phyloP scores from a whole-genome alignment of 2,329 filamentous ascomycete genomes.

The Colletotrichum costaricense region DNA sequence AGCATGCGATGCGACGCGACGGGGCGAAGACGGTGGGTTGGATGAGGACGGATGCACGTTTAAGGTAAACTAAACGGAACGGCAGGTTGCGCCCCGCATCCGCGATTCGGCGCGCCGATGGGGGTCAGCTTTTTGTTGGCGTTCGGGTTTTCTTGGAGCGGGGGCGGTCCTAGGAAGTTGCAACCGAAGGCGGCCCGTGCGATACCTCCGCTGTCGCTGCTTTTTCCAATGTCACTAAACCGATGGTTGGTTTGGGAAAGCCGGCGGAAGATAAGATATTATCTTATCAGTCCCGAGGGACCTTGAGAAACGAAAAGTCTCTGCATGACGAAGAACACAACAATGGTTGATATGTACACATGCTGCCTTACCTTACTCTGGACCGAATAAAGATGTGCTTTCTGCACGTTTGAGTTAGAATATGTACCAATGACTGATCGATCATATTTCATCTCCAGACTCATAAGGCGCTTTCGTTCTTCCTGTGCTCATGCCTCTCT shows the following conservation, averaged over 20 bases:
- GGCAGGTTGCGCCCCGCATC: constrained; percentile 19
- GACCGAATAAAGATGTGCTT: not conserved
- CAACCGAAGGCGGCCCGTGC: not conserved
- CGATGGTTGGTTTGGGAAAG: not conserved
- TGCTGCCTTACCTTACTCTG: not conserved
- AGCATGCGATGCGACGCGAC: constrained; percentile 14
- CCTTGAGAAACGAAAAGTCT: too few relatives aligned
- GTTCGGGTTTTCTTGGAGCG: not conserved
- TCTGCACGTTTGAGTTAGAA: not conserved
- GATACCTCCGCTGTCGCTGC: constrained; percentile 16
- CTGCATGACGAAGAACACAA: too few relatives aligned
- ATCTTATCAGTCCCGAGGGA: too few relatives aligned
- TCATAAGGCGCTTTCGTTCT: not conserved
- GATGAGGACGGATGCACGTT: not conserved
- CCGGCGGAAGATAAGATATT: too few relatives aligned
- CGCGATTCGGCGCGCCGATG: constrained; percentile 21
- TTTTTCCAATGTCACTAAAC: not conserved
- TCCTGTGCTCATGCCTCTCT: not conserved
- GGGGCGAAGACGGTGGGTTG: constrained; percentile 2
- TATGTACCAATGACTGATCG: not conserved
- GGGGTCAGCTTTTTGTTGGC: not conserved
- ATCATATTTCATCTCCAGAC: not conserved
- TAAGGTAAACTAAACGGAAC: not conserved
- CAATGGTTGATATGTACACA: not conserved
- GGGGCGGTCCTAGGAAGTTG: not conserved